A percentile compares a stretch with the other conserved stretches of the same genome.
These are phyloP conservation scores for Microbotryum violaceum DNA, from an alignment of 1,284 basidiomycete genomes.

Conservation along the genomic window DNA sequence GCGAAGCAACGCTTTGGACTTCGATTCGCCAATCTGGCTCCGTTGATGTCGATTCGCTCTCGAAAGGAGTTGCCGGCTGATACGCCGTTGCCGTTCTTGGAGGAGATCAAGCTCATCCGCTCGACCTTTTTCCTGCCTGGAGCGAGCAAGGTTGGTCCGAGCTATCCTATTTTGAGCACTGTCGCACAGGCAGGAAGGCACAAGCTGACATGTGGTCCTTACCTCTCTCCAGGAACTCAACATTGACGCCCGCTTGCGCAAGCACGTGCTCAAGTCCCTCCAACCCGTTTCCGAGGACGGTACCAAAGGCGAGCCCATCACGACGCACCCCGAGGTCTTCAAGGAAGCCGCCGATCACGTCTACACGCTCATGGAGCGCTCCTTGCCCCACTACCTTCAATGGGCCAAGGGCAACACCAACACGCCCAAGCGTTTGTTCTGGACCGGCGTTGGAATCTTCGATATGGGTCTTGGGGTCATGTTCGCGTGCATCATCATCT, in stretches of 20 bases:
- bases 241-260: conserved; percentile 10
- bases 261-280: conserved; percentile 9
- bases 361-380: conserved; percentile 15
- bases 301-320: conserved; percentile 1
- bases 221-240: conserved; percentile 6
- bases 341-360: conserved; percentile 16
- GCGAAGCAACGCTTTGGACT: conserved; percentile 1
- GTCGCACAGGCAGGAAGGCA: too few species aligned
- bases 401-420: conserved; percentile 17
- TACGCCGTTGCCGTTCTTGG: conserved; percentile 14
- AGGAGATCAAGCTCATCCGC: conserved; percentile 14
- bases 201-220: too few species aligned
- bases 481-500: conserved; percentile 10
- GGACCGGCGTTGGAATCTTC: conserved; percentile 8
- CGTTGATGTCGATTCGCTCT: conserved; percentile 7
- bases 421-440: conserved; percentile 12
- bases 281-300: conserved; percentile 9
- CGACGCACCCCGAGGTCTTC: conserved; percentile 18
- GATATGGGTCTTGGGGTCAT: conserved; percentile 10
- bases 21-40: conserved; percentile 9
- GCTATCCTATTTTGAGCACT: too few species aligned
- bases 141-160: background rate
- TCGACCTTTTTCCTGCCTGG: conserved; percentile 17
- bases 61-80: conserved; percentile 7
- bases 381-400: conserved; percentile 13